Base-by-base conservation (phyloP, 345 rosid species). In the Syzygium grande region DNA sequence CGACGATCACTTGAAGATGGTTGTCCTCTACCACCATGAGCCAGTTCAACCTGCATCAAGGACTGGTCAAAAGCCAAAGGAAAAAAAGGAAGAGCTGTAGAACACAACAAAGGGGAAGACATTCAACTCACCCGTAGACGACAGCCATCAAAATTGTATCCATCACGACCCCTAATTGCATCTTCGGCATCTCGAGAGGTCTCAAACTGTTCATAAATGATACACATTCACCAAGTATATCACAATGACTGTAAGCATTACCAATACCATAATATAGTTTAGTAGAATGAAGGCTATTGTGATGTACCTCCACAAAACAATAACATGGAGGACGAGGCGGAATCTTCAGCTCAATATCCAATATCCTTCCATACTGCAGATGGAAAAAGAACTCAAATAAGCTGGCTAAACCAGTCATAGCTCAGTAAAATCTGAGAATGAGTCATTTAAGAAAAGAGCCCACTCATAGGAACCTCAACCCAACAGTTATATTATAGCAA, bases 311-410 rank as follows among this genome's bases (percentile, higher is more conserved):
- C 30, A 98, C 98, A 92, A 98, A 98, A 91, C 96, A 96, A 90
- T 96, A 98, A 88, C 98, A 93, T 30, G 99, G 99, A 89, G 99
- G 99, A 19, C 97, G 97, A 84, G 96, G 98, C 5, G 98, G 99
- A 89, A 97, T 92, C 94, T 97, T 98, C 96, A 98, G 90, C 87
- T 98, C 98, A 65, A 97, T 95, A 90, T 96, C 99, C 89, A 95
- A 89, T 86, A 97, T 94, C 58, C 98, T 96, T 54, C 99, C 99
- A 91, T 96, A 96, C 99, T 96, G 87, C 87, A 92, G 78, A 59
- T 29, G 52, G 49, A 51, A 73, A 84, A 86, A 79, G 83, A 73
- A 73, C 43, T 73, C 25, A 38, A 34, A 73, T 11, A 19, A 73
- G 83, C 41, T 5, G 7, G 83, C 49, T 38, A 38, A 34, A 9